These are phyloP conservation scores for Cytospora chrysosperma DNA, from an alignment of 2,329 filamentous ascomycete genomes.

Conservation along the genomic window DNA sequence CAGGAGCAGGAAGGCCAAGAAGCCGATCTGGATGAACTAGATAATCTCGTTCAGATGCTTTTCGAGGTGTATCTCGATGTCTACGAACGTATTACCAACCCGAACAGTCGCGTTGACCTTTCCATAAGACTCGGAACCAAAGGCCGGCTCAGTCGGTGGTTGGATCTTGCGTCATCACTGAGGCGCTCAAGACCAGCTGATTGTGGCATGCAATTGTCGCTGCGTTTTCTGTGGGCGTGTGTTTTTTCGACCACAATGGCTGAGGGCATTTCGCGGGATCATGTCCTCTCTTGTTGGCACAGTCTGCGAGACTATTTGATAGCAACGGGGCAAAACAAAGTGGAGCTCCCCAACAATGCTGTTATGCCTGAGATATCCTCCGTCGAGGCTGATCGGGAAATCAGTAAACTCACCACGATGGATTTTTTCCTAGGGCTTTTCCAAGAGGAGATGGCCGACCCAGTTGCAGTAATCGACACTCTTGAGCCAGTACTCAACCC, in stretches of 20 bases:
- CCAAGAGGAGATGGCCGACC: conserved; percentile 76
- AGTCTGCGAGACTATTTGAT: conserved; percentile 53
- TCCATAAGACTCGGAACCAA: conserved; percentile 49
- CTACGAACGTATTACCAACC: conserved; percentile 58
- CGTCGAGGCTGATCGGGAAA: conserved; percentile 82
- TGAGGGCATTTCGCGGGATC: conserved; percentile 54
- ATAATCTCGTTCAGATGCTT: conserved; percentile 54
- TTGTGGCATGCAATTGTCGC: conserved; percentile 40
- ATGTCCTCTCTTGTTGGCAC: conserved; percentile 58
- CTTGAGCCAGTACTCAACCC: conserved; percentile 89
- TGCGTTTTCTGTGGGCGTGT: conserved; percentile 59
- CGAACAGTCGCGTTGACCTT: conserved; percentile 53
- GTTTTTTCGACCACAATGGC: conserved; percentile 53
- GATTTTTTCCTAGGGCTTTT: conserved; percentile 94
- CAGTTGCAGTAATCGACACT: conserved; percentile 82
- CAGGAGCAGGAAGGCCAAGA: conserved; percentile 3
- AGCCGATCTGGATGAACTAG: conserved; percentile 35
- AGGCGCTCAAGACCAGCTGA: conserved; percentile 38
- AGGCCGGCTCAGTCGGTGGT: conserved; percentile 51
- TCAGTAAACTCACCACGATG: conserved; percentile 90
- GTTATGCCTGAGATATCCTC: conserved; percentile 85
- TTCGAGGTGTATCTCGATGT: conserved; percentile 63
- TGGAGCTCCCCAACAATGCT: conserved; percentile 77
- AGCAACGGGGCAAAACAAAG: conserved; percentile 41
- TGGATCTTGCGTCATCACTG: conserved; percentile 48